Base-by-base conservation (phyloP, 2,329 filamentous ascomycete species). In the Ophiostoma ulmi region DNA sequence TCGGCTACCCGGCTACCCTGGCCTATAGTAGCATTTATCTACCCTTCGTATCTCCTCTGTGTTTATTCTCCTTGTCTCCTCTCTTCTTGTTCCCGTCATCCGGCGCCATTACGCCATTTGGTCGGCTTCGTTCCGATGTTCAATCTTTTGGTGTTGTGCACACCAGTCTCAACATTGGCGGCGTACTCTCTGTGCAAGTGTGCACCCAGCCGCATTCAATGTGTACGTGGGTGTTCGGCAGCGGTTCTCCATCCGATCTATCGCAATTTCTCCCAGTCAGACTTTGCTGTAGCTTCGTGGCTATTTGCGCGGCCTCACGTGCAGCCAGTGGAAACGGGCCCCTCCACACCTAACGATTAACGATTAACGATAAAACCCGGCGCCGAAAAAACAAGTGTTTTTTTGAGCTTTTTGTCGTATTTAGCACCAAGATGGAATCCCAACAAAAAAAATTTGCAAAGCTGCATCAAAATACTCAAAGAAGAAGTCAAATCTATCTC, bases 261-360 rank as follows among this genome's bases (percentile, higher is more conserved):
- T 22, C 52, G 52, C 52, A 58, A 22, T 11, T 58, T 58, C n/a
- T 8, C 11, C 26, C 1, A 3, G 58, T 35, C 11, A 58, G 52
- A 63, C 14, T 61, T 61, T 31, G 26, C 26, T 26, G 22, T 63
- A 63, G 26, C 4, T 63, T 63, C 58, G 26, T 63, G 58, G 26
- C 58, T 58, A 26, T 31, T 63, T 63, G 58, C 26, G 58, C 58
- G 58, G 58, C 58, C 58, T 63, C 58, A 58, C 52, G 52, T 58
- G 52, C 22, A 26, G 58, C 58, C 26, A 35, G 13, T 26, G 58
- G 26, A 3, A 58, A 58, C 52, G 52, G 8, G n/a, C 52, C 52
- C 52, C 58, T 17, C 22, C 22, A 35, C 26, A 26, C 52, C 11
- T 8, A 22, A 26, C 10, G 7, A 58, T 22, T 26, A 58, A 26